Evolutionary conservation across 2,329 filamentous ascomycete genomes (phyloP), one percentile per base, ranked within the genome.

Genomic region (Hypocreales sp.): DNA sequence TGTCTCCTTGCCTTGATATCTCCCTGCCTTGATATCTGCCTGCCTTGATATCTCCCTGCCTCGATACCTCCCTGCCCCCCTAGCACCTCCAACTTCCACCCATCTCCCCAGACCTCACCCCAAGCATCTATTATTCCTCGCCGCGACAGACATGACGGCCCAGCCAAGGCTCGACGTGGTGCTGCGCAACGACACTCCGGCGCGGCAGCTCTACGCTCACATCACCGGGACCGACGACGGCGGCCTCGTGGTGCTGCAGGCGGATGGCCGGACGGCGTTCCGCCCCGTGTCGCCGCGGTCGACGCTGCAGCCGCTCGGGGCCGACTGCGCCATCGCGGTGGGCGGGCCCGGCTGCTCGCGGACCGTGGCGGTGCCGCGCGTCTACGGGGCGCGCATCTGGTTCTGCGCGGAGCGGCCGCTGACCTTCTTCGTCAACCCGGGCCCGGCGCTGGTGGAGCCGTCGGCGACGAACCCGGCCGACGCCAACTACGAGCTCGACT

Each of bases 361-460:
- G 16, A 67, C 58, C 3, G 57, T 79, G 15, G 72, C 66, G 1
- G 71, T 84, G 34, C 79, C 79, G 8, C 72, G 72, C 33, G 61
- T 83, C 15, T 74, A 67, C 4, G 78, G 77, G 14, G 78, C 69
- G 2, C 66, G 79, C 28, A 69, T 84, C 45, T 86, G 76, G 72
- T 78, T 81, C 48, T 70, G 62, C 30, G 57, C 68, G 32, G 67
- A 66, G 38, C 53, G 53, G 24, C 64, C 63, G 20, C 59, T 84
- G 26, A 71, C 61, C 1, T 86, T 86, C 50, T 56, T 69, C 9
- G 48, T 84, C 28, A 86, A 86, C 48, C 74, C 71, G 15, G 72
- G 71, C 11, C 73, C 79, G 6, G 74, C 69, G 2, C 60, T 86
- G 10, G 79, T 84, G 23, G 79, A 84, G 51, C 80, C 80, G 0